Conservation (phyloP, 495 filamentous ascomycete species). For the Hypomontagnella monticulosa region DNA sequence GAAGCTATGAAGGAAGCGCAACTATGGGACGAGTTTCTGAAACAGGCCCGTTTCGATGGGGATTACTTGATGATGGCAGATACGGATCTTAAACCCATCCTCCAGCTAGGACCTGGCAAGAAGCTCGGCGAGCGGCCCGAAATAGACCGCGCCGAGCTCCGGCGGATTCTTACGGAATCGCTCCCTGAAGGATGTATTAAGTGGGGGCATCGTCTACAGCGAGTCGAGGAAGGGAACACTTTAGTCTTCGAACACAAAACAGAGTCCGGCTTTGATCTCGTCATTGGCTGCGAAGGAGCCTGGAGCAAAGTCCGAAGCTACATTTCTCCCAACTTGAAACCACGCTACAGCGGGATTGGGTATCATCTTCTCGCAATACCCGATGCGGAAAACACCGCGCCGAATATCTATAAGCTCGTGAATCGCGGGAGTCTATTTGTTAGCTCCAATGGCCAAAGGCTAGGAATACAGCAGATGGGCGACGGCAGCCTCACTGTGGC, state of each 20-base stretch:
- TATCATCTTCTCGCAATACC: constrained; percentile 52
- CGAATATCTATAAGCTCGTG: constrained; percentile 52
- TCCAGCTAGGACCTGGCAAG: constrained; percentile 34
- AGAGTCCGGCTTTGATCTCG: constrained; percentile 50
- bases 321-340: constrained; percentile 43
- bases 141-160: constrained; percentile 53
- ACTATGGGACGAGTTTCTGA: constrained; percentile 58
- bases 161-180: constrained; percentile 49
- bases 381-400: constrained; percentile 49
- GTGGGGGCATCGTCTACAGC: constrained; percentile 58
- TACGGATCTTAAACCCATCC: constrained; percentile 42
- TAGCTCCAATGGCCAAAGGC: constrained; percentile 48
- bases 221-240: constrained; percentile 39
- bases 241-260: constrained; percentile 38
- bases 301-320: constrained; percentile 53
- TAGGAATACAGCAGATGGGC: constrained; percentile 58
- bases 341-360: constrained; percentile 50
- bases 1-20: constrained; percentile 60
- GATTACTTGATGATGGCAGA: constrained; percentile 57
- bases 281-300: constrained; percentile 59
- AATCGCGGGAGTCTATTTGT: constrained; percentile 59
- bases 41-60: constrained; percentile 56
- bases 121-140: constrained; percentile 51
- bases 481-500: constrained; percentile 54
- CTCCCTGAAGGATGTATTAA: constrained; percentile 55